These are phyloP conservation scores for Erodium chrysanthum DNA, from an alignment of 441 rosid genomes.

Conservation along the genomic window DNA sequence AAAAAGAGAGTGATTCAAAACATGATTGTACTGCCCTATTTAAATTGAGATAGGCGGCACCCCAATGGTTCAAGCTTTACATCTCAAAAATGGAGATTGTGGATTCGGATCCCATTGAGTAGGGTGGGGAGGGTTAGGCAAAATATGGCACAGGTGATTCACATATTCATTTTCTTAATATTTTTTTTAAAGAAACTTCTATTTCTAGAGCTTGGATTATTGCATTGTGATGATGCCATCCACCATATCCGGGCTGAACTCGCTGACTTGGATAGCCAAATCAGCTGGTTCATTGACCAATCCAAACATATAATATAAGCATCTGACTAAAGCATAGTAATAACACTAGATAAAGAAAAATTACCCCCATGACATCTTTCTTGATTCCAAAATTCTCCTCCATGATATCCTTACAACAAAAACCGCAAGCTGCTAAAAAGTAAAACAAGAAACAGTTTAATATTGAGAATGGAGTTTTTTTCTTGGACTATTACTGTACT, in stretches of 20 bases:
- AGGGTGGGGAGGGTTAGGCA: neutral
- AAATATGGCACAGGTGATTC: neutral
- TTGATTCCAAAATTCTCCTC: slow-evolving; percentile 41
- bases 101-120: too few relatives aligned
- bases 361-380: slow-evolving; percentile 63
- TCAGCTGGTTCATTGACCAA: neutral
- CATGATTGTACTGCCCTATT: neutral
- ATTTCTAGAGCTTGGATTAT: neutral
- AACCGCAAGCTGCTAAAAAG: neutral
- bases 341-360: neutral
- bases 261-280: slow-evolving; percentile 4
- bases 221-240: neutral
- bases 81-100: neutral
- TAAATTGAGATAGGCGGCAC: neutral
- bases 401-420: slow-evolving; percentile 23
- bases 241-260: neutral
- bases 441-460: neutral
- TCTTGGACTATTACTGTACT: neutral
- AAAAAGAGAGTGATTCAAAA: slow-evolving; percentile 1
- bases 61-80: neutral
- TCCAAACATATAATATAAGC: too few relatives aligned
- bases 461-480: neutral
- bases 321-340: neutral
- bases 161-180: neutral
- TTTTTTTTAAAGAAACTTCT: neutral